Conservation (phyloP, 2,329 filamentous ascomycete species). For the Camptophora hylomeconis region DNA sequence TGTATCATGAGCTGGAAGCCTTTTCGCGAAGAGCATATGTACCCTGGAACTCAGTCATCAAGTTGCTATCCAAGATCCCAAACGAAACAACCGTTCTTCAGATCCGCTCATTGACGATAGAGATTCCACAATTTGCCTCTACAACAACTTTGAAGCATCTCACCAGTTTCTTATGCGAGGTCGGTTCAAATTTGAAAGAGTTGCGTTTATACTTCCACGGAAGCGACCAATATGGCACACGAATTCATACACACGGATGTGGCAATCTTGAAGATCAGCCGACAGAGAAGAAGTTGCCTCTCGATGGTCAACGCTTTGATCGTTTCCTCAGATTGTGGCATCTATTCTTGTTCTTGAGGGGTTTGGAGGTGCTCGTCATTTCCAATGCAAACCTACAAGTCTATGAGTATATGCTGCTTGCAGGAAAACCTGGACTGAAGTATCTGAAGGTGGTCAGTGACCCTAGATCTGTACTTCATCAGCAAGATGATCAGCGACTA, state of each 20-base stretch:
- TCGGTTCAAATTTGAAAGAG: constrained; percentile 10
- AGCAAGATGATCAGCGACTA: no score
- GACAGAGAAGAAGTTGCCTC: constrained; percentile 3
- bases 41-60: no score
- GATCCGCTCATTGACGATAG: constrained; percentile 7
- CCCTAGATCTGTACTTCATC: constrained; percentile 9
- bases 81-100: constrained; percentile 1
- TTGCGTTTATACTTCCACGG: constrained; percentile 12
- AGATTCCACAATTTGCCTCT: no score
- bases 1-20: constrained; percentile 10
- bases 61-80: no score
- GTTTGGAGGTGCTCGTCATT: constrained; percentile 10
- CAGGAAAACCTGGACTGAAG: constrained; percentile 11
- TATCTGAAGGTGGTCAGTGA: constrained; percentile 9
- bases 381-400: constrained; percentile 13
- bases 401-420: constrained; percentile 6
- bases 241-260: neutral
- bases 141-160: no score
- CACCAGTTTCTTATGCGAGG: no score
- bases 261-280: neutral
- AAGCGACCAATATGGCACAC: constrained; percentile 5
- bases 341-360: constrained; percentile 4
- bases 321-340: constrained; percentile 5
- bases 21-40: no score
- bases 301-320: constrained; percentile 7